Conservation (phyloP, 148 eudicot genomes). For the Rhododendron kiyosumense region DNA sequence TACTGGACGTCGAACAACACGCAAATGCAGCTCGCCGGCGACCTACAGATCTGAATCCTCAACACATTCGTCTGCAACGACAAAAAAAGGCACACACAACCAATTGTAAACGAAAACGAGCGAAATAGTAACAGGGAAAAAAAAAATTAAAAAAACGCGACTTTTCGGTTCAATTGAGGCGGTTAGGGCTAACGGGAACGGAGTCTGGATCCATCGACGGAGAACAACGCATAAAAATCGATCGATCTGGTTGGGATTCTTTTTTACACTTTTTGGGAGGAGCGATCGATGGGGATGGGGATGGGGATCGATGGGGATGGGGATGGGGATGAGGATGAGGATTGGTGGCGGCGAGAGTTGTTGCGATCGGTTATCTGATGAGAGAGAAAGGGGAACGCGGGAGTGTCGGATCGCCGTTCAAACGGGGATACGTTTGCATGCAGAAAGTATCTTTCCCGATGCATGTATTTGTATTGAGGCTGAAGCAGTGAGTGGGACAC, state of each 20-base stretch:
- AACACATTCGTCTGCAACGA: constrained; percentile 7
- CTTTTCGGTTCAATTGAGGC: neutral
- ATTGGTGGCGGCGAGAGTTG: neutral
- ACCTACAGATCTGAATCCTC: constrained; percentile 14
- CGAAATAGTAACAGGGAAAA: neutral
- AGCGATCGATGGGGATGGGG: neutral
- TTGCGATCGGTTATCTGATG: constrained; percentile 23
- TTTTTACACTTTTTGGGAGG: neutral
- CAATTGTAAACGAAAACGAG: neutral
- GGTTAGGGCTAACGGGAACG: neutral
- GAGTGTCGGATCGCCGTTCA: constrained; percentile 19
- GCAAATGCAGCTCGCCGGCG: constrained; percentile 25
- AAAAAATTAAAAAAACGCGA: neutral
- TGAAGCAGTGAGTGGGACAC: neutral
- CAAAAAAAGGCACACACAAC: neutral
- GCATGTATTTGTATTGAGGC: neutral
- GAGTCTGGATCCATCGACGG: constrained; percentile 8
- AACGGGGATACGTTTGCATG: constrained; percentile 17
- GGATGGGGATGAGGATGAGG: neutral
- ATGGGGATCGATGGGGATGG: neutral
- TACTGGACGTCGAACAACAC: constrained; percentile 33
- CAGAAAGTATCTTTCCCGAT: neutral
- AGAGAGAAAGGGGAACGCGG: neutral
- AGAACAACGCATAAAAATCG: neutral
- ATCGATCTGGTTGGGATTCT: neutral